Percentiles rank a stretch among this genome's conserved stretches.
These are phyloP conservation scores for Cudoniella acicularis DNA, from an alignment of 495 filamentous ascomycete genomes.

Conservation along the genomic window DNA sequence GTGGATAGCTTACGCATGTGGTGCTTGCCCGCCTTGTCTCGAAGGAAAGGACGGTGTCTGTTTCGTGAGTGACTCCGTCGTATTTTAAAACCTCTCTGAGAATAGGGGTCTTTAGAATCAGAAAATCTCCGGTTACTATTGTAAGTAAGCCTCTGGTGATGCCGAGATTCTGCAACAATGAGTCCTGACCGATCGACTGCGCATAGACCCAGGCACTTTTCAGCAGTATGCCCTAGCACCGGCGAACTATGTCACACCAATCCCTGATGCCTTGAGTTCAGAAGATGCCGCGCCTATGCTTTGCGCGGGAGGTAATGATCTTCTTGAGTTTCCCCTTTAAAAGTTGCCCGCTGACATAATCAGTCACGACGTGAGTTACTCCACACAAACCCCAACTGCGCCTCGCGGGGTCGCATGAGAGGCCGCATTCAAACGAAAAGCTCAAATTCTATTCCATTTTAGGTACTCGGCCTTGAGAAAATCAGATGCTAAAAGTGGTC, in stretches of 20 bases:
- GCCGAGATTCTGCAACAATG: conserved; percentile 40
- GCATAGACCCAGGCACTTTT: conserved; percentile 60
- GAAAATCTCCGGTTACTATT: conserved; percentile 47
- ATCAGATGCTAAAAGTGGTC: conserved; percentile 52
- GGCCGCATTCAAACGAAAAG: conserved; percentile 24
- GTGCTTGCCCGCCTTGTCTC: conserved; percentile 43
- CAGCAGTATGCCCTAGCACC: conserved; percentile 66
- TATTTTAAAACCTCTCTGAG: conserved; percentile 2
- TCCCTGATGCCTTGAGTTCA: conserved; percentile 56
- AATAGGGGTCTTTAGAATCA: conserved; percentile 38
- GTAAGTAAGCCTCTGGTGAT: conserved; percentile 2
- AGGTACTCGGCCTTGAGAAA: conserved; percentile 54
- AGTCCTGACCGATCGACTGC: conserved; percentile 3
- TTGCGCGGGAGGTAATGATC: conserved; percentile 43
- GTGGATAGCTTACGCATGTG: conserved; percentile 44
- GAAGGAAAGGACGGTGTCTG: conserved; percentile 56
- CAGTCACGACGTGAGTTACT: too few species aligned
- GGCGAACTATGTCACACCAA: conserved; percentile 65
- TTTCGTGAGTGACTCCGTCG: conserved; percentile 28
- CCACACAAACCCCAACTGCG: too few species aligned
- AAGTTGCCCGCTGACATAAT: too few species aligned
- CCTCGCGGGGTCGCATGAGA: conserved; percentile 4
- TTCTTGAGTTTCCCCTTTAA: neutral
- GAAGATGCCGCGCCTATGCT: conserved; percentile 62
- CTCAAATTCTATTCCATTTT: conserved; percentile 24